These are phyloP conservation scores for bread wheat (Triticum aestivum) DNA, from an alignment of 176 grass and related monocot species.

Conservation along the genomic window IWGSC_CS_RefSeq_v2.1 NC_057807.1:460446184-460446683, in stretches of 20 bases:
- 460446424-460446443: neutral
- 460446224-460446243: no score
- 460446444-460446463: neutral
- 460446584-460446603: neutral
- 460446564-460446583: neutral
- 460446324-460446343: neutral
- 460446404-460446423: neutral
- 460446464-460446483: neutral
- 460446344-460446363: neutral
- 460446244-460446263: no score
- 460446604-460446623: neutral
- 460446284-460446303: neutral
- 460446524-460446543: neutral
- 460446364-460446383: neutral
- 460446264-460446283: neutral
- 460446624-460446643: neutral
- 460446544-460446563: neutral
- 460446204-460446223: no score
- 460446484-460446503: neutral
- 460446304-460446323: neutral
- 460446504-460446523: neutral
- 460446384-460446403: neutral
- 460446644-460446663: neutral
- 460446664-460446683: neutral
- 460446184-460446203: neutral